Conservation (phyloP, 371 early-diverging fungal genomes). For the Zychaea mexicana region DNA sequence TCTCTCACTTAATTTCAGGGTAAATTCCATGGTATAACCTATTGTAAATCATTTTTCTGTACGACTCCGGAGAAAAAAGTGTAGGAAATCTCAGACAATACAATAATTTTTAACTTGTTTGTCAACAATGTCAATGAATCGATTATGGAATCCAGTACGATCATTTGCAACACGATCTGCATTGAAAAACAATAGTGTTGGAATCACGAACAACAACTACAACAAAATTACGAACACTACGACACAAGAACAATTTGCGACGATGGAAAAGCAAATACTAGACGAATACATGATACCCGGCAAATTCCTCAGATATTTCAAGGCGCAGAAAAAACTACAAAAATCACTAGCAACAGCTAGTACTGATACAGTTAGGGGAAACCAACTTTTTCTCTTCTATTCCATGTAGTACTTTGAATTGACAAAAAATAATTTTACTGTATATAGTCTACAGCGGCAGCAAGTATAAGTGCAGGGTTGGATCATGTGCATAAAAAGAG, state of each 20-base stretch:
- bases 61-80: no score
- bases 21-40: no score
- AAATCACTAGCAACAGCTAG: background rate
- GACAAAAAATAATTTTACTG: background rate
- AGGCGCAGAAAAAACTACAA: constrained; percentile 9
- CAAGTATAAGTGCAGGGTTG: background rate
- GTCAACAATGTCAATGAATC: background rate
- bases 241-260: background rate
- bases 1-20: no score
- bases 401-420: background rate
- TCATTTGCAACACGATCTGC: background rate
- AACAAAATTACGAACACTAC: background rate
- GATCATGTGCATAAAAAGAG: constrained; percentile 27
- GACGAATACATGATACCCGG: constrained; percentile 46
- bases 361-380: background rate
- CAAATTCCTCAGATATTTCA: constrained; percentile 32
- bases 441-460: background rate
- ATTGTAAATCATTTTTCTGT: no score
- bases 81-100: no score
- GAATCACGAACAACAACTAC: no score
- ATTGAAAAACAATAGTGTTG: no score
- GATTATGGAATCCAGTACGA: constrained; percentile 1
- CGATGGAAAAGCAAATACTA: constrained; percentile 10
- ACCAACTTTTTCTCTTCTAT: background rate
- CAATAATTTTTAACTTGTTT: no score